phyloP scores from a whole-genome alignment of 2,329 filamentous ascomycete species.

The Escovopsis sp. region DNA sequence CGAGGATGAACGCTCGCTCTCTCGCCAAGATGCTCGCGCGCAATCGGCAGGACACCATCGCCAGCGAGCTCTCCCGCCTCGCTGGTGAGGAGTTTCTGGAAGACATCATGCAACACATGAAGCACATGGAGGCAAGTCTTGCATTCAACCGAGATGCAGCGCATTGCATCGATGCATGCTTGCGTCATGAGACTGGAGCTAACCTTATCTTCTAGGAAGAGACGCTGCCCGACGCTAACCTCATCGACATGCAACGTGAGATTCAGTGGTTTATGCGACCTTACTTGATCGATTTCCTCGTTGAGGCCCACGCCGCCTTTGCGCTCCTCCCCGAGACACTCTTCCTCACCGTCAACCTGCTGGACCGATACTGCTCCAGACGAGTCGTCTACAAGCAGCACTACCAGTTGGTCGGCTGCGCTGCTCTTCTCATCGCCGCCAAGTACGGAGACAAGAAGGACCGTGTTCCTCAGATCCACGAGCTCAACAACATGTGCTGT shows the following conservation, averaged over 20 bases:
- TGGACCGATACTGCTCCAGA: slow-evolving; percentile 95
- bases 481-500: slow-evolving; percentile 98
- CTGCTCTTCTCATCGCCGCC: slow-evolving; percentile 86
- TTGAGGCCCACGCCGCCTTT: slow-evolving; percentile 93
- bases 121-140: slow-evolving; percentile 68
- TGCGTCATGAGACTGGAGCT: not conserved
- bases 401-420: slow-evolving; percentile 94
- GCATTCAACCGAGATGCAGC: not conserved
- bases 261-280: slow-evolving; percentile 99
- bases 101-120: slow-evolving; percentile 88
- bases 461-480: slow-evolving; percentile 89
- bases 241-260: slow-evolving; percentile 97
- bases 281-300: slow-evolving; percentile 93
- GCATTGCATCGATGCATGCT: not conserved
- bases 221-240: slow-evolving; percentile 88
- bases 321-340: slow-evolving; percentile 86
- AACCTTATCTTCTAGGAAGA: slow-evolving; percentile 37
- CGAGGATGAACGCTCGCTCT: slow-evolving; percentile 55
- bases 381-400: slow-evolving; percentile 98
- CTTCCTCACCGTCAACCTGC: slow-evolving; percentile 89
- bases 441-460: slow-evolving; percentile 99
- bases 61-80: slow-evolving; percentile 71
- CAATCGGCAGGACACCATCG: slow-evolving; percentile 75
- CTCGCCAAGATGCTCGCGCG: slow-evolving; percentile 65
- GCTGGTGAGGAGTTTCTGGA: slow-evolving; percentile 86